A percentile compares a stretch with the other conserved stretches of the same genome.
Evolutionary conservation across 306 rosid species (phyloP).

Genomic region (Lathyrus aphaca): DNA sequence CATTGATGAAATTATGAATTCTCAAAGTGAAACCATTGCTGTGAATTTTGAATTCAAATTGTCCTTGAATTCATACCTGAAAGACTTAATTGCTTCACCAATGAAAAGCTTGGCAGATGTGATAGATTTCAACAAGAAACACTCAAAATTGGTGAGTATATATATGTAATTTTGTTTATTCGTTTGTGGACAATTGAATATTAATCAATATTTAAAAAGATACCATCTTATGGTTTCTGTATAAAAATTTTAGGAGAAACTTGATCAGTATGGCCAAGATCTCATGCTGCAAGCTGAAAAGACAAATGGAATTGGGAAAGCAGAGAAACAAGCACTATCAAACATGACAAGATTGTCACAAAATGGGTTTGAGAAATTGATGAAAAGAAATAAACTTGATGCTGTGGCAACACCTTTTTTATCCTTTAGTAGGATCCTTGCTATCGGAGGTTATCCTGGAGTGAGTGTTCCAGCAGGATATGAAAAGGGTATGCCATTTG

Average conservation of each 20-base stretch:
- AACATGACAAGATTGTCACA: conserved; percentile 32
- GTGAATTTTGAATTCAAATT: conserved; percentile 53
- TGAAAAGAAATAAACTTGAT: conserved; percentile 47
- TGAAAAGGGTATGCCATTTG: conserved; percentile 53
- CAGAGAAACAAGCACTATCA: conserved; percentile 30
- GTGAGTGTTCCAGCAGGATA: conserved; percentile 73
- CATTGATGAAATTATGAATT: conserved; percentile 3
- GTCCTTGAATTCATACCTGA: conserved; percentile 53
- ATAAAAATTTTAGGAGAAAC: conserved; percentile 46
- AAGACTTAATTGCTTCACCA: conserved; percentile 47
- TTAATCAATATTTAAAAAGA: neutral
- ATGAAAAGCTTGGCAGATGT: conserved; percentile 57
- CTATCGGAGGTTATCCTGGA: conserved; percentile 72
- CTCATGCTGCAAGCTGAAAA: conserved; percentile 38
- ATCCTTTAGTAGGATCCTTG: conserved; percentile 42
- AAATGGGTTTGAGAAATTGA: conserved; percentile 46
- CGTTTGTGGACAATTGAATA: neutral
- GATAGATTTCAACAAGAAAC: conserved; percentile 58
- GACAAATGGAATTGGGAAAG: conserved; percentile 41
- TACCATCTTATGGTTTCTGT: neutral
- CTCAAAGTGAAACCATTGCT: conserved; percentile 48
- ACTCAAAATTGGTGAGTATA: conserved; percentile 43
- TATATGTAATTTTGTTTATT: neutral
- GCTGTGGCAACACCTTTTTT: conserved; percentile 53
- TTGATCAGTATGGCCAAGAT: conserved; percentile 43